Evolutionary conservation across 1,284 basidiomycete species (phyloP).

Genomic region (Uromyces viciae-fabae): DNA sequence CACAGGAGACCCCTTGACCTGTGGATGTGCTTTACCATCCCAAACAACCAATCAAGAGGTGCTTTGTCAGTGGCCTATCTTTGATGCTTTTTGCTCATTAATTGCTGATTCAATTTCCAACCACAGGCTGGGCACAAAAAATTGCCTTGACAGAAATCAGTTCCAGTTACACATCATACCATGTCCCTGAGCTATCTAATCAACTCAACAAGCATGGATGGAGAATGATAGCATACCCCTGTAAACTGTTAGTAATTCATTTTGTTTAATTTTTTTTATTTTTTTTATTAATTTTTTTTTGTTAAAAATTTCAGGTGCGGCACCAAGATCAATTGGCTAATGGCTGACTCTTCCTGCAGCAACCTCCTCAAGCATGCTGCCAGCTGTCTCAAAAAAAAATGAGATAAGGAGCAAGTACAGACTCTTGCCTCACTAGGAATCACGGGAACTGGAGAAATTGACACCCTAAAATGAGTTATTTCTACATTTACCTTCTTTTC

Average conservation of each 20-base stretch:
- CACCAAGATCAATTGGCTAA: background rate
- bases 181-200: background rate
- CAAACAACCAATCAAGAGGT: too few relatives aligned
- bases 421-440: background rate
- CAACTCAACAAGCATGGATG: background rate
- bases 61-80: too few relatives aligned
- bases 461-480: background rate
- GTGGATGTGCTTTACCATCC: too few relatives aligned
- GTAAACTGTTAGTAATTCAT: background rate
- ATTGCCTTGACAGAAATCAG: background rate
- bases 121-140: conserved; percentile 12
- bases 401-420: background rate
- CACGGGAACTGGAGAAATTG: background rate
- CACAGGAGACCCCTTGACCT: too few relatives aligned
- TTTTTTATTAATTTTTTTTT: background rate
- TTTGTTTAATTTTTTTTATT: background rate
- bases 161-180: background rate
- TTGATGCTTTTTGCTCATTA: too few relatives aligned
- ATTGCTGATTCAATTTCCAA: too few relatives aligned
- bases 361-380: background rate
- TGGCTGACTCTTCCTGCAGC: background rate
- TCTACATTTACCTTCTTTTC: conserved; percentile 1
- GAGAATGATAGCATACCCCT: background rate
- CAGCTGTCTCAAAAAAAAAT: too few relatives aligned
- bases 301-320: background rate